phyloP scores from a whole-genome alignment of 2,329 filamentous ascomycete genomes.

The Geoglossum cookeanum region DNA sequence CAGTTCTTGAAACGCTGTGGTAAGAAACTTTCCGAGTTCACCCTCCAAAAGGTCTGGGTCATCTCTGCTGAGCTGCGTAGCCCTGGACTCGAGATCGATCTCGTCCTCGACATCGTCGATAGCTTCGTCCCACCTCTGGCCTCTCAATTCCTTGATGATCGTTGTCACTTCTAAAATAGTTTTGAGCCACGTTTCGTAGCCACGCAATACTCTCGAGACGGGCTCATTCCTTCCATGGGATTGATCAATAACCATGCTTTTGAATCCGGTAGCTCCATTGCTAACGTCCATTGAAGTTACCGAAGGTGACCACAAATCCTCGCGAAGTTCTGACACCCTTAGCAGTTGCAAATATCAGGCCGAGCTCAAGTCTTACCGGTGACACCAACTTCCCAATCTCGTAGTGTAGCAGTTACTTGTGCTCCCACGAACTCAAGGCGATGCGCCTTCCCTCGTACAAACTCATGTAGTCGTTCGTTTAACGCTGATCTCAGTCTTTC shows the following conservation, averaged over 20 bases:
- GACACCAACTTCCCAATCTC: constrained; percentile 31
- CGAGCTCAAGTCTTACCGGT: constrained; percentile 24
- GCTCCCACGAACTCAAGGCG: constrained; percentile 46
- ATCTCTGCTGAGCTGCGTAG: constrained; percentile 49
- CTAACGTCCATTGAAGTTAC: constrained; percentile 46
- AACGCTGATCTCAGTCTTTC: constrained; percentile 48
- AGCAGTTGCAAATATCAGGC: neutral
- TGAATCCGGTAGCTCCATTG: constrained; percentile 46
- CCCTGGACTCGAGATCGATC: constrained; percentile 44
- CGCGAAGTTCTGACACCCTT: constrained; percentile 22
- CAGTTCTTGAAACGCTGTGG: constrained; percentile 37
- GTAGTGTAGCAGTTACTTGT: constrained; percentile 42
- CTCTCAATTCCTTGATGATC: constrained; percentile 44
- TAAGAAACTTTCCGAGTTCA: constrained; percentile 36
- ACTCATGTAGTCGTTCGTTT: constrained; percentile 44
- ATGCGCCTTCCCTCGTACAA: constrained; percentile 43
- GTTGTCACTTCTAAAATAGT: constrained; percentile 47
- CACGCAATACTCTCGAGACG: constrained; percentile 39
- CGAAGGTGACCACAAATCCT: constrained; percentile 45
- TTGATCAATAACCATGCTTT: constrained; percentile 46
- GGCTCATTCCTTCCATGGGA: constrained; percentile 53
- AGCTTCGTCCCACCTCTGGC: constrained; percentile 58
- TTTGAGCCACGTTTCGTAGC: constrained; percentile 55
- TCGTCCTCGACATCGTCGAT: constrained; percentile 54
- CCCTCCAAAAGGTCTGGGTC: constrained; percentile 47